Percentiles rank a stretch among this genome's conserved stretches.
Evolutionary conservation across 495 filamentous ascomycete species (phyloP).

Genomic region (Talaromyces stipitatus): DNA sequence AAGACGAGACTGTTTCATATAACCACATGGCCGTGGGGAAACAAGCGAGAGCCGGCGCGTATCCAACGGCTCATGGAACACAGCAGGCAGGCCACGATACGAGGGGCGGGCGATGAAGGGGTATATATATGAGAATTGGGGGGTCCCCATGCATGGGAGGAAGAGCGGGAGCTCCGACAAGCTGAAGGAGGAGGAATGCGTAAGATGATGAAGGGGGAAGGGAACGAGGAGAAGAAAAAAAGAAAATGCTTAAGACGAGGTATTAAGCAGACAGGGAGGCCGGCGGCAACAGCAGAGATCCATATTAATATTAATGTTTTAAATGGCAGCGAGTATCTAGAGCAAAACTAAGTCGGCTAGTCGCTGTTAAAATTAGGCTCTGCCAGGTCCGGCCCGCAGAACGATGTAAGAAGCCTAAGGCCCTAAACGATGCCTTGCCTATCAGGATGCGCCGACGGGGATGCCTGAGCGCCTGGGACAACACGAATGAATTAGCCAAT

Average conservation of each 20-base stretch:
- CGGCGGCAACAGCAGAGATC: neutral
- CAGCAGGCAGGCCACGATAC: constrained; percentile 3
- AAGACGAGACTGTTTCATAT: neutral
- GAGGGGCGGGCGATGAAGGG: constrained; percentile 3
- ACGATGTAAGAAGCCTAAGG: neutral
- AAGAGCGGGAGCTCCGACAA: neutral
- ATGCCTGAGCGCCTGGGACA: neutral
- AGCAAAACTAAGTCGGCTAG: neutral
- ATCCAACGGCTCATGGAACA: neutral
- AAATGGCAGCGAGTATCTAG: too few species aligned
- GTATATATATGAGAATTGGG: neutral
- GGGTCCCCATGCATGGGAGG: neutral
- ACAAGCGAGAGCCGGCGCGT: neutral
- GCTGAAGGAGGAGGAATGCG: neutral
- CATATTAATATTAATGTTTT: neutral
- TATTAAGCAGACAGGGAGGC: neutral
- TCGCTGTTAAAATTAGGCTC: constrained; percentile 1
- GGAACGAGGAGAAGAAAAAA: constrained; percentile 2
- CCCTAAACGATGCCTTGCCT: neutral
- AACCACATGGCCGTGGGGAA: neutral
- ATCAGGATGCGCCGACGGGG: neutral
- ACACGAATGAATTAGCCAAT: neutral
- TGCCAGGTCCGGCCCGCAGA: constrained; percentile 5
- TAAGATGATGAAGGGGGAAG: neutral
- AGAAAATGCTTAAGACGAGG: constrained; percentile 1